Base-by-base conservation (phyloP, 2,329 filamentous ascomycete genomes). In the Ilyonectria robusta region DNA sequence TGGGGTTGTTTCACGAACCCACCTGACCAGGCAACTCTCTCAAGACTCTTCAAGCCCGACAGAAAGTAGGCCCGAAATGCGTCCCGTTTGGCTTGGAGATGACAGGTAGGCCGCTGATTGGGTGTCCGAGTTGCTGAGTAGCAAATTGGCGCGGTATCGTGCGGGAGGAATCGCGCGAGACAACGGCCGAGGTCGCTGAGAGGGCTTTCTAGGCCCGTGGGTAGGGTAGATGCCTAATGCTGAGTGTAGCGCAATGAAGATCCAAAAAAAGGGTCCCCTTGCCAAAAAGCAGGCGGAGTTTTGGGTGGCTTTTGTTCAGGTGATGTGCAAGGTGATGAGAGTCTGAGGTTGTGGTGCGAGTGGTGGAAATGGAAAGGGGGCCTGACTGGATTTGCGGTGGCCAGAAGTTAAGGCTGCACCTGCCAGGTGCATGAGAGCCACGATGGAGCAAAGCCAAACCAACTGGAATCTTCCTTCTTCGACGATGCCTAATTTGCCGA, bases 241-340 rank as follows among this genome's bases (percentile, higher is more conserved):
- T 76, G 68, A 62, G 74, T 70, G 51, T 75, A 74, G 68, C 66
- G 59, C 62, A 59, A 77, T 73, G 66, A 69, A 63, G 65, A 68
- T 75, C 74, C 75, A 75, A 77, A 76, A 76, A 76, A 75, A 57
- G 56, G 58, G 40, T 37, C 37, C 53, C 66, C 42, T 66, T 66
- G 47, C 57, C 65, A 65, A 70, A 70, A 71, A 59, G 33, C 31
- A 44, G 8, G 60, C n/a, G 26, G 37, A 35, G 59, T 37, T 23
- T 46, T 37, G 51, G 35, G 33, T n/a, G 29, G 51, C 5, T 37
- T 42, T 53, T 56, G 23, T 42, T 54, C 40, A 21, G 31, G 59
- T 15, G 29, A 37, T 33, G 47, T 46, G 58, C 44, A 26, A 33
- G 62, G 65, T 68, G 70, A 63, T 66, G 69, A 56, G 60, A 63